Base-by-base conservation (phyloP, 1,139 yeast genomes). In the Tardiomyces blankii region DNA sequence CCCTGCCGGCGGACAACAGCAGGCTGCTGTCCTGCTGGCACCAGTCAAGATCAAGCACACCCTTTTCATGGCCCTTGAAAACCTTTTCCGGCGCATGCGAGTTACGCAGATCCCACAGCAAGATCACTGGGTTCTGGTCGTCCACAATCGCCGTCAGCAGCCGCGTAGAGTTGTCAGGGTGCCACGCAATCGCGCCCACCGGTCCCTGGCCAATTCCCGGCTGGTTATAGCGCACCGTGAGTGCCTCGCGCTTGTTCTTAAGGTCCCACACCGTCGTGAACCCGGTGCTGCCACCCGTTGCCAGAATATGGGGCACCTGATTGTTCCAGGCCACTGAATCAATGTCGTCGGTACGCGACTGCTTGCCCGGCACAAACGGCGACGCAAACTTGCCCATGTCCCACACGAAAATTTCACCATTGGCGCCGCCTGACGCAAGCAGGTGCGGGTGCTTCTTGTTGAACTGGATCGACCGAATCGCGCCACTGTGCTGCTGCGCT, bases 251-350 rank as follows among this genome's bases (percentile, higher is more conserved):
- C 63, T 82, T 82, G 42, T 87, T 78, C 60, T 84, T 84, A 57
- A 91, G 71, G 66, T 93, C 98, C 96, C 96, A 91, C 51, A 93
- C 82, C 0, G 96, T 82, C 5, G 96, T 81, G 63, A 78, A 83
- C 16, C 95, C 95, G 25, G 84, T 76, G 55, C 75, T 73, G 41
- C 95, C 88, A 7, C 96, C 94, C 47, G 86, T 75, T 23, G 97
- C 98, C 63, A 93, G 78, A 55, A 93, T 89, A 59, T 91, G 95
- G 41, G 84, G 70, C 47, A 86, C 84, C 33, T 78, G 70, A 58
- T 83, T 80, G 67, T 93, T 93, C 97, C 98, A 93, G 4, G 96
- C 79, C 40, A 91, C 78, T 40, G 86, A 75, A 35, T 83, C 76
- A 49, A 93, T 77, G 56, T 85, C 94, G 56, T 85, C 95, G 67